phyloP scores from a whole-genome alignment of 371 early-diverging fungal species.

The Mortierella sp. region DNA sequence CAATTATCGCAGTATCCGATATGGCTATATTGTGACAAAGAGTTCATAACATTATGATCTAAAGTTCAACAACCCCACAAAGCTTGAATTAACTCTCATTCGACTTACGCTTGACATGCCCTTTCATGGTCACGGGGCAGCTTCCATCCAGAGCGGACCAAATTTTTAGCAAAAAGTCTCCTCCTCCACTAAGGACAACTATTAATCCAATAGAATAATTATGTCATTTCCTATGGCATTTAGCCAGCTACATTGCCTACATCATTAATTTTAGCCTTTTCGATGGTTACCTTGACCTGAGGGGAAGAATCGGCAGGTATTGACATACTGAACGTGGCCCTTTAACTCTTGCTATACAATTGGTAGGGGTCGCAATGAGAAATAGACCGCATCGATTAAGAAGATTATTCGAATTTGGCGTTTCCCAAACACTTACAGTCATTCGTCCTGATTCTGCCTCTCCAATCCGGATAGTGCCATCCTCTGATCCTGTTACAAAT shows the following conservation, averaged over 20 bases:
- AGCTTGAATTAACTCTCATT: neutral
- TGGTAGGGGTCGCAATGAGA: neutral
- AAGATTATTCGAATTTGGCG: neutral
- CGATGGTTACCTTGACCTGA: constrained; percentile 72
- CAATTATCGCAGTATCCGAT: constrained; percentile 68
- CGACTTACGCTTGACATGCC: constrained; percentile 70
- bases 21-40: constrained; percentile 55
- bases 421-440: constrained; percentile 42
- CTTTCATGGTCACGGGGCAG: constrained; percentile 80
- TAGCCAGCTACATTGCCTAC: neutral
- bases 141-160: constrained; percentile 83
- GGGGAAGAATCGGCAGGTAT: constrained; percentile 78
- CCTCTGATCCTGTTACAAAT: constrained; percentile 63
- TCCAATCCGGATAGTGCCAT: constrained; percentile 59
- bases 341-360: constrained; percentile 61
- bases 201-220: neutral
- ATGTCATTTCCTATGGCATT: no score
- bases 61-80: neutral
- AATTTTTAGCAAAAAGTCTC: constrained; percentile 77
- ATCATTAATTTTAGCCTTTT: neutral
- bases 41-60: neutral
- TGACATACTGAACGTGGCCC: constrained; percentile 78
- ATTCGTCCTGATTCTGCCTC: constrained; percentile 56
- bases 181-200: constrained; percentile 77
- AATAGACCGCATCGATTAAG: neutral